These are phyloP conservation scores for Rhododendron williamsianum DNA, from an alignment of 148 eudicot genomes.

Conservation along the genomic window DNA sequence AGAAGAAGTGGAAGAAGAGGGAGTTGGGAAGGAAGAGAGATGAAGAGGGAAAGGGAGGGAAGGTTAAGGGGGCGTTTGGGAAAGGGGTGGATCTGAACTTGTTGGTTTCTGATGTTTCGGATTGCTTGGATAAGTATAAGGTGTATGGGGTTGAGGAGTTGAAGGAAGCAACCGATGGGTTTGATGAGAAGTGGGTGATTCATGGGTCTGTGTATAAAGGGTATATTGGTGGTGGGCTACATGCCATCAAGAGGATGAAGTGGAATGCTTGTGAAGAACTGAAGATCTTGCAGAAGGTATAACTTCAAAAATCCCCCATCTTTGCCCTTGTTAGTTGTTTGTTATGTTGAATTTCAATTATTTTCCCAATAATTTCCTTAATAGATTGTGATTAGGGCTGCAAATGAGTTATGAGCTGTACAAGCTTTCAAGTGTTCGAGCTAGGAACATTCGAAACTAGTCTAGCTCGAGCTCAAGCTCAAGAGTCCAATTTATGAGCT, in stretches of 20 bases:
- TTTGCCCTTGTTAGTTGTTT: background rate
- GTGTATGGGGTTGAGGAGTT: conserved; percentile 65
- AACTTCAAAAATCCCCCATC: background rate
- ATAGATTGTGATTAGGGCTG: background rate
- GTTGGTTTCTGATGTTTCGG: conserved; percentile 83
- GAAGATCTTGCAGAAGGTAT: conserved; percentile 91
- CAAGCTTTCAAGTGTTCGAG: no score
- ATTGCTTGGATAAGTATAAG: conserved; percentile 83
- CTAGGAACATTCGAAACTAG: no score
- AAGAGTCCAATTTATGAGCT: no score
- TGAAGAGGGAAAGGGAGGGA: conserved; percentile 16
- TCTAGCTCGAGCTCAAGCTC: no score
- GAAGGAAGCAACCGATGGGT: conserved; percentile 61
- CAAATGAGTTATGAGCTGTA: no score
- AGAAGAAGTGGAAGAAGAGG: conserved; percentile 21
- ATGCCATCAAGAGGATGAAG: conserved; percentile 94
- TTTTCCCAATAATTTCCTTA: background rate
- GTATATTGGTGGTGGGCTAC: conserved; percentile 48
- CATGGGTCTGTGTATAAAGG: conserved; percentile 87
- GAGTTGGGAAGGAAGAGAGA: conserved; percentile 8
- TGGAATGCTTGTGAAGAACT: conserved; percentile 95
- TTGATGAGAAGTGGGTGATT: conserved; percentile 53
- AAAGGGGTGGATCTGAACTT: conserved; percentile 40
- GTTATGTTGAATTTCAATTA: background rate
- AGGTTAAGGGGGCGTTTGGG: conserved; percentile 13